These are phyloP conservation scores for Hypoxylon sp. DNA, from an alignment of 2,329 filamentous ascomycete genomes.

Conservation along the genomic window DNA sequence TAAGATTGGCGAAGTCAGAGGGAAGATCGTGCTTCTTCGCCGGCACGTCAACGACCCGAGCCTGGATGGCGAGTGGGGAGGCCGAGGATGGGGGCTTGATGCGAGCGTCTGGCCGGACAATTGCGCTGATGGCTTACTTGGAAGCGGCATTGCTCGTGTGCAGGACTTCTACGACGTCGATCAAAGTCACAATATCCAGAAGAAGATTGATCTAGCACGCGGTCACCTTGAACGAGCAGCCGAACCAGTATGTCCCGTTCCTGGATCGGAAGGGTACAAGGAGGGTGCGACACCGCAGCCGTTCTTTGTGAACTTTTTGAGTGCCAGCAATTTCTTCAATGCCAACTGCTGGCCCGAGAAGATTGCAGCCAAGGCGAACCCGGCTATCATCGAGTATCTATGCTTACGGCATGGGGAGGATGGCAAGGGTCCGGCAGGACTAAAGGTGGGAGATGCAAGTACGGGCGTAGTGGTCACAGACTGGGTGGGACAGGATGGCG, in stretches of 20 bases:
- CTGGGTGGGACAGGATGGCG: conserved; percentile 87
- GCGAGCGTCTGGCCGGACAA: conserved; percentile 87
- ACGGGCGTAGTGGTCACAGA: conserved; percentile 94
- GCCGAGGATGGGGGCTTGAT: conserved; percentile 71
- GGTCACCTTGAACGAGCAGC: conserved; percentile 83
- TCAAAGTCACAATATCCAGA: conserved; percentile 79
- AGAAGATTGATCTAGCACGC: conserved; percentile 82
- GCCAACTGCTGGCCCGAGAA: conserved; percentile 92
- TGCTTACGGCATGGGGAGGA: conserved; percentile 70
- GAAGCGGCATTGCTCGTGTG: conserved; percentile 82
- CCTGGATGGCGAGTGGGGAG: conserved; percentile 66
- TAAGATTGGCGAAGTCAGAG: conserved; percentile 81
- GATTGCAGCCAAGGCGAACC: conserved; percentile 90
- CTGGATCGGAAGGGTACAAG: conserved; percentile 54
- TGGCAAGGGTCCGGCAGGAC: conserved; percentile 64
- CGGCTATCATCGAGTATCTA: conserved; percentile 75
- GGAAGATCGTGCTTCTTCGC: conserved; percentile 86
- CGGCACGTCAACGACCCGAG: conserved; percentile 78
- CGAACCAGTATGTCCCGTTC: conserved; percentile 63
- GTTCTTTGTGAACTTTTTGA: conserved; percentile 91
- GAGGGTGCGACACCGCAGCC: conserved; percentile 62
- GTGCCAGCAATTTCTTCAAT: conserved; percentile 95
- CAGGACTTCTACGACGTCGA: conserved; percentile 96
- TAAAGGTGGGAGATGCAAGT: conserved; percentile 76
- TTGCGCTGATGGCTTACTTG: conserved; percentile 79